Percentiles rank a stretch among this genome's conserved stretches.
These are phyloP conservation scores for Dendryphion nanum DNA, from an alignment of 2,329 filamentous ascomycete genomes.

Conservation along the genomic window DNA sequence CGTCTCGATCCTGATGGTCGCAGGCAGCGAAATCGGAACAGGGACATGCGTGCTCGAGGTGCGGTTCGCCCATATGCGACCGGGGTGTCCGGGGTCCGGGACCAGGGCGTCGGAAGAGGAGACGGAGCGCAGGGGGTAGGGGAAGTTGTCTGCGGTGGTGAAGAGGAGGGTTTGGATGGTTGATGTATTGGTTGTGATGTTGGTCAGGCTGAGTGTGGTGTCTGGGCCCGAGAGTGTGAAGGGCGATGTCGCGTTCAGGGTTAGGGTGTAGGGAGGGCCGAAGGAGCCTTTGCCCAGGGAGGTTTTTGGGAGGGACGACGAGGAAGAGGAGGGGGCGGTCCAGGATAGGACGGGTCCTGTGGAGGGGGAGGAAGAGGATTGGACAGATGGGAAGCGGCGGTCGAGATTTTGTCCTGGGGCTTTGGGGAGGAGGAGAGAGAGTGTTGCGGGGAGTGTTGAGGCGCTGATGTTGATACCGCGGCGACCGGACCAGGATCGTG, in stretches of 20 bases:
- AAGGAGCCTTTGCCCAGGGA: slow-evolving; percentile 42
- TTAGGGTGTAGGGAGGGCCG: slow-evolving; percentile 48
- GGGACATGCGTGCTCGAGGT: slow-evolving; percentile 47
- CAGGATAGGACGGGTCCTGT: slow-evolving; percentile 37
- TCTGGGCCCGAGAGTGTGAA: slow-evolving; percentile 49
- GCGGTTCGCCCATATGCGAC: slow-evolving; percentile 54
- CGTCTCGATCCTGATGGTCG: slow-evolving; percentile 44
- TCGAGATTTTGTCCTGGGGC: slow-evolving; percentile 49
- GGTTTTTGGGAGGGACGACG: slow-evolving; percentile 4
- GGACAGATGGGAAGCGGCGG: slow-evolving; percentile 20
- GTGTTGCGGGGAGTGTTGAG: slow-evolving; percentile 26
- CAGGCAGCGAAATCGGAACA: slow-evolving; percentile 36
- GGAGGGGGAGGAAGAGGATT: slow-evolving; percentile 5
- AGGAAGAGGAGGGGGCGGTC: slow-evolving; percentile 15
- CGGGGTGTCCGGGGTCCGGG: slow-evolving; percentile 48
- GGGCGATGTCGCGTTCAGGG: slow-evolving; percentile 38
- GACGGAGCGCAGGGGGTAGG: slow-evolving; percentile 52
- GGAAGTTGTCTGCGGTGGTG: slow-evolving; percentile 34
- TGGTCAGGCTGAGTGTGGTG: slow-evolving; percentile 40
- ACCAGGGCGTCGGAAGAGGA: slow-evolving; percentile 45
- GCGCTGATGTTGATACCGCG: slow-evolving; percentile 34
- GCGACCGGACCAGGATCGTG: slow-evolving; percentile 43
- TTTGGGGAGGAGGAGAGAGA: slow-evolving; percentile 39
- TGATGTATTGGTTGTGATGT: slow-evolving; percentile 11
- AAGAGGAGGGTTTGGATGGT: slow-evolving; percentile 42